Conservation (phyloP, 192 early-diverging fungal genomes). For the Podila clonocystis region DNA sequence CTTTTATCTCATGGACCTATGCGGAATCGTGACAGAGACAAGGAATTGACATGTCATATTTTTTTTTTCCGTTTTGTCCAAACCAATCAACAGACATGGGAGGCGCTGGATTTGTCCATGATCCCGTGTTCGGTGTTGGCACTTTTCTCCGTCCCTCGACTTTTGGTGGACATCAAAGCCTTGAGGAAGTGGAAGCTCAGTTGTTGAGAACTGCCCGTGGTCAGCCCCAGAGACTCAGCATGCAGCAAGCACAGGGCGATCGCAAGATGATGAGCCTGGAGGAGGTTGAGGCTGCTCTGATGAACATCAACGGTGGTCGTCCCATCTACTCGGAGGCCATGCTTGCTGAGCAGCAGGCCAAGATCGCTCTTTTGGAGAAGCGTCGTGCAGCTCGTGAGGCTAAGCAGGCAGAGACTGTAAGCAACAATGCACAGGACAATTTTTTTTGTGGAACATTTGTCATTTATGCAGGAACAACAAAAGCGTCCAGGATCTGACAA, state of each 20-base stretch:
- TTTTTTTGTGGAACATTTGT: background rate
- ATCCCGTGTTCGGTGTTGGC: conserved; percentile 35
- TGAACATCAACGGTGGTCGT: conserved; percentile 53
- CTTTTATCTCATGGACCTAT: background rate
- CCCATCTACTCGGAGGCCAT: conserved; percentile 52
- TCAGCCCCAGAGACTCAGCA: conserved; percentile 14
- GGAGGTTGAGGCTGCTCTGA: conserved; percentile 75
- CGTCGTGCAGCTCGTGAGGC: conserved; percentile 42
- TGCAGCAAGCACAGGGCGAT: conserved; percentile 29
- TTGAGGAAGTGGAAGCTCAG: conserved; percentile 68
- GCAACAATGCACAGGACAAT: conserved; percentile 3
- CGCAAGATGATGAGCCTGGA: conserved; percentile 74
- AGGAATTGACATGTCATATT: background rate
- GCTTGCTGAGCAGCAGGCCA: conserved; percentile 43
- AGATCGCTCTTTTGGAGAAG: conserved; percentile 33
- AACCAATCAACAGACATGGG: conserved; percentile 15
- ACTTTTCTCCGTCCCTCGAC: conserved; percentile 39
- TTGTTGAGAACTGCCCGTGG: conserved; percentile 51
- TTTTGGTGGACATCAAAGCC: conserved; percentile 39
- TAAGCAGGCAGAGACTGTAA: conserved; percentile 51
- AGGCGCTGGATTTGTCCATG: conserved; percentile 31
- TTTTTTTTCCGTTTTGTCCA: background rate
- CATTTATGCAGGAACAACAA: background rate
- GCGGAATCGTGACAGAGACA: background rate
- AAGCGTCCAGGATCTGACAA: background rate